Conservation (phyloP, 306 rosid species). For the Cucumis melo region DNA sequence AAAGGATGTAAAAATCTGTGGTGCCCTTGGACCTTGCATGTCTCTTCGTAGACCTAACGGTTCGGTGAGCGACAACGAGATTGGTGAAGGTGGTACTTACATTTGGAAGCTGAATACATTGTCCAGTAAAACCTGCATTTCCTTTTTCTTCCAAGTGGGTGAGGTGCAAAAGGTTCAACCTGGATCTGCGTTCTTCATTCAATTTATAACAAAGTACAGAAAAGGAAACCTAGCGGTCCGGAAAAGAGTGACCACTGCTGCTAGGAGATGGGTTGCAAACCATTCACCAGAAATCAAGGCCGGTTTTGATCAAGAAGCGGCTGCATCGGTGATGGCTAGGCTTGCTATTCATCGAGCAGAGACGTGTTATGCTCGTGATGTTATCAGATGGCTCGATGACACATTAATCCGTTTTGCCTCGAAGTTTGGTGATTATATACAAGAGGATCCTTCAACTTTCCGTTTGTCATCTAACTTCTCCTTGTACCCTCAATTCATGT, state of each 20-base stretch:
- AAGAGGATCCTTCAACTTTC: slow-evolving; percentile 75
- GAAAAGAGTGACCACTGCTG: slow-evolving; percentile 79
- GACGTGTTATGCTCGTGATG: slow-evolving; percentile 64
- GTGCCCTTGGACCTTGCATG: slow-evolving; percentile 88
- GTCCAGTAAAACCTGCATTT: slow-evolving; percentile 61
- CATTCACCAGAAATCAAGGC: slow-evolving; percentile 59
- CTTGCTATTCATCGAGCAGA: slow-evolving; percentile 79
- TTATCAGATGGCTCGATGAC: slow-evolving; percentile 85
- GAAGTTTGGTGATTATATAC: slow-evolving; percentile 77
- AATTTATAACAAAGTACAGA: slow-evolving; percentile 61
- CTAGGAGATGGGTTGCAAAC: slow-evolving; percentile 84
- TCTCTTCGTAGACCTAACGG: slow-evolving; percentile 45
- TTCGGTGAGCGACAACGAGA: slow-evolving; percentile 42
- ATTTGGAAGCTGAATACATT: slow-evolving; percentile 65
- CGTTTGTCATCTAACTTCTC: slow-evolving; percentile 72
- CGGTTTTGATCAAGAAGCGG: slow-evolving; percentile 93
- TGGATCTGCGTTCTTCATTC: slow-evolving; percentile 70
- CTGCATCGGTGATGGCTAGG: slow-evolving; percentile 76
- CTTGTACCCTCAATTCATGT: slow-evolving; percentile 84
- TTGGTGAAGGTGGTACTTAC: slow-evolving; percentile 73
- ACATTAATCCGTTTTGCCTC: slow-evolving; percentile 47
- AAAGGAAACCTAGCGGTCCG: slow-evolving; percentile 50
- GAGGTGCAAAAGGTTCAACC: slow-evolving; percentile 47
- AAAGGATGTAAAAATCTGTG: slow-evolving; percentile 68
- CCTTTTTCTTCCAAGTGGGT: slow-evolving; percentile 73